phyloP scores from a whole-genome alignment of 768 basidiomycete genomes.

The Termitomyces sp. region DNA sequence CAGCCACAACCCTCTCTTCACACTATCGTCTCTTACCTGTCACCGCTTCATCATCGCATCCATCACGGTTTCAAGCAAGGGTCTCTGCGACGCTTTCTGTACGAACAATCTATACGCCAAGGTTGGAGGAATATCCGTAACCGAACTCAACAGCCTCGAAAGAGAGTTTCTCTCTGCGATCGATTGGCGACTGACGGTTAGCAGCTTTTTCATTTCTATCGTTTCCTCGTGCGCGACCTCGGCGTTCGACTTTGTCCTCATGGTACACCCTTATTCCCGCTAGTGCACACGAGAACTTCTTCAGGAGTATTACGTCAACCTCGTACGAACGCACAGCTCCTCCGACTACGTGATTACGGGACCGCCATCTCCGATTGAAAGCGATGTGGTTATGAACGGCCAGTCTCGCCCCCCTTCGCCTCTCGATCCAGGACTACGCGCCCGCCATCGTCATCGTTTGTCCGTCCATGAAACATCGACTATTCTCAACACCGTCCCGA shows the following conservation, averaged over 20 bases:
- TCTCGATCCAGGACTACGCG: constrained; percentile 14
- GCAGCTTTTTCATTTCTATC: constrained; percentile 24
- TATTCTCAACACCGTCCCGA: constrained; percentile 35
- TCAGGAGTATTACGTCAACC: constrained; percentile 91
- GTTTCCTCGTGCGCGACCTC: constrained; percentile 10
- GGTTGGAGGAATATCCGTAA: constrained; percentile 90
- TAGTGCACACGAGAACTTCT: constrained; percentile 90
- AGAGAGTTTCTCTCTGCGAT: constrained; percentile 88
- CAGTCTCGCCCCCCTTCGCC: constrained; percentile 53
- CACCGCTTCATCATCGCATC: constrained; percentile 97
- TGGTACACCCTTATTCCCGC: constrained; percentile 22
- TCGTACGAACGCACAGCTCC: constrained; percentile 78
- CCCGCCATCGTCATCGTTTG: constrained; percentile 18
- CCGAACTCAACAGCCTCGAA: constrained; percentile 92
- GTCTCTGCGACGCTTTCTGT: constrained; percentile 93
- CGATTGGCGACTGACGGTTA: constrained; percentile 93
- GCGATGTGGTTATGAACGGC: constrained; percentile 54
- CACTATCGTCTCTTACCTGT: constrained; percentile 91
- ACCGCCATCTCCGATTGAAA: constrained; percentile 38
- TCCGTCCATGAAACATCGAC: constrained; percentile 32
- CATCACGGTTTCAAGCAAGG: constrained; percentile 90
- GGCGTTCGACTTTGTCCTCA: constrained; percentile 21
- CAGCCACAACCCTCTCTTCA: constrained; percentile 81
- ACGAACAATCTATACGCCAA: constrained; percentile 93
- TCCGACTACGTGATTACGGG: constrained; percentile 52